A percentile compares a stretch with the other conserved stretches of the same genome.
phyloP scores from a whole-genome alignment of 768 basidiomycete genomes.

The Leccinum longicurvipes region DNA sequence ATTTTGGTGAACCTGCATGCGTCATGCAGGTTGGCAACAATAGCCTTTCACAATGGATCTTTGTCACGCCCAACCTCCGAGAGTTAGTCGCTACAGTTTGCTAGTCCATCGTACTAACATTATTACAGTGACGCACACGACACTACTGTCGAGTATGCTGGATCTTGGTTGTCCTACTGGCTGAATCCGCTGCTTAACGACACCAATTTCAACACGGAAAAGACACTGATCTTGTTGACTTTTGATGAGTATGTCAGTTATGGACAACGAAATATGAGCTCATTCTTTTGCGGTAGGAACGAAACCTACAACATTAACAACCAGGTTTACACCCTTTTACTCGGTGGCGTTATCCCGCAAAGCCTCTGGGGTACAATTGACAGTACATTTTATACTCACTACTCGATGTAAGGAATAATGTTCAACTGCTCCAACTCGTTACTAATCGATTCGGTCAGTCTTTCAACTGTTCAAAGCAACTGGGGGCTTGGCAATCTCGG shows the following conservation, averaged over 20 bases:
- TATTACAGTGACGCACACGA: slow-evolving; percentile 56
- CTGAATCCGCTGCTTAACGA: slow-evolving; percentile 50
- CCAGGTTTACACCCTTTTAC: slow-evolving; percentile 41
- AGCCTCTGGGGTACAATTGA: slow-evolving; percentile 44
- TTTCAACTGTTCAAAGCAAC: slow-evolving; percentile 57
- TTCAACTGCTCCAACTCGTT: neutral
- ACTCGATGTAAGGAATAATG: slow-evolving; percentile 37
- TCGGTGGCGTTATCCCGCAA: slow-evolving; percentile 45
- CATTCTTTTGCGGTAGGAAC: slow-evolving; percentile 10
- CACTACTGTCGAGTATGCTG: slow-evolving; percentile 48
- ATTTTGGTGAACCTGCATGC: neutral
- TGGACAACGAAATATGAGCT: neutral
- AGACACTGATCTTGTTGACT: slow-evolving; percentile 56
- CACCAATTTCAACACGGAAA: slow-evolving; percentile 48
- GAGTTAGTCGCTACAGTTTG: slow-evolving; percentile 14
- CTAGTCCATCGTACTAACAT: neutral
- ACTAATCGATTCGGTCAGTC: slow-evolving; percentile 16
- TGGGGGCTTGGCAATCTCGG: slow-evolving; percentile 62
- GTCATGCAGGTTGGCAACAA: slow-evolving; percentile 31
- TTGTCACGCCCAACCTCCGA: slow-evolving; percentile 58
- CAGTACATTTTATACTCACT: slow-evolving; percentile 57
- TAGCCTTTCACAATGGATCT: slow-evolving; percentile 56
- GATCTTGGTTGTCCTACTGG: slow-evolving; percentile 47
- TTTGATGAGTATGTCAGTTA: slow-evolving; percentile 54
- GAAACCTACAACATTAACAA: slow-evolving; percentile 42